These are phyloP conservation scores for Trametopsis cervina DNA, from an alignment of 768 basidiomycete species.

Conservation along the genomic window DNA sequence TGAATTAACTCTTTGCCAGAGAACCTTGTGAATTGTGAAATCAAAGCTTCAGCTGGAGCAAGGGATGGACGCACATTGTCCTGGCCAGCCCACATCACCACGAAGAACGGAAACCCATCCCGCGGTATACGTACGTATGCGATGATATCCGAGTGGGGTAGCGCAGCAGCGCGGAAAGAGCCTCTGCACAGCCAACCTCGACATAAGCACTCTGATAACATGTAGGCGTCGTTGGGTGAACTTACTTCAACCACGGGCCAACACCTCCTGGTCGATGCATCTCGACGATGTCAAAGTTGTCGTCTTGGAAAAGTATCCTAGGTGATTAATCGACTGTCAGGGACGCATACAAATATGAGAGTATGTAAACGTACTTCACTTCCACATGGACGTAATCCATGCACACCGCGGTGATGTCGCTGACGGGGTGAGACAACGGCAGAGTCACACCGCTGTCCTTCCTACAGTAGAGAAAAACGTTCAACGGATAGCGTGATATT, in stretches of 20 bases:
- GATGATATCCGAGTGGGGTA: slow-evolving; percentile 3
- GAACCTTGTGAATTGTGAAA: neutral
- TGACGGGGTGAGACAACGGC: neutral
- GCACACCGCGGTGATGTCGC: slow-evolving; percentile 6
- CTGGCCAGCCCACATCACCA: slow-evolving; percentile 5
- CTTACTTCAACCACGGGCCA: too few relatives aligned
- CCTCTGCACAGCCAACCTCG: neutral
- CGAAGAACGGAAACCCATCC: neutral
- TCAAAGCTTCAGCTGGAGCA: too few relatives aligned
- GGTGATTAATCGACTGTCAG: neutral
- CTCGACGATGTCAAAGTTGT: slow-evolving; percentile 4
- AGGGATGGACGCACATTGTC: neutral
- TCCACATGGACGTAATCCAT: neutral
- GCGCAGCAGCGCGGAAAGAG: neutral
- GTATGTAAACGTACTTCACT: neutral
- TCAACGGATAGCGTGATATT: neutral
- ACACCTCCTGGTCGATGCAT: too few relatives aligned
- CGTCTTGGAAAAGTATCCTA: slow-evolving; percentile 5
- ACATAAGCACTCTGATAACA: neutral
- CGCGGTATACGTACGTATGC: neutral
- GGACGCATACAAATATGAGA: neutral
- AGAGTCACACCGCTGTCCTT: neutral
- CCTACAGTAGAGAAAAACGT: neutral
- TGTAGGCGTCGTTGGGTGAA: neutral
- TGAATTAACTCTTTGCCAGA: slow-evolving; percentile 2